Evolutionary conservation across 176 grass and related monocot species (phyloP).

Genomic region (Hsuehochloa calcarea): DNA sequence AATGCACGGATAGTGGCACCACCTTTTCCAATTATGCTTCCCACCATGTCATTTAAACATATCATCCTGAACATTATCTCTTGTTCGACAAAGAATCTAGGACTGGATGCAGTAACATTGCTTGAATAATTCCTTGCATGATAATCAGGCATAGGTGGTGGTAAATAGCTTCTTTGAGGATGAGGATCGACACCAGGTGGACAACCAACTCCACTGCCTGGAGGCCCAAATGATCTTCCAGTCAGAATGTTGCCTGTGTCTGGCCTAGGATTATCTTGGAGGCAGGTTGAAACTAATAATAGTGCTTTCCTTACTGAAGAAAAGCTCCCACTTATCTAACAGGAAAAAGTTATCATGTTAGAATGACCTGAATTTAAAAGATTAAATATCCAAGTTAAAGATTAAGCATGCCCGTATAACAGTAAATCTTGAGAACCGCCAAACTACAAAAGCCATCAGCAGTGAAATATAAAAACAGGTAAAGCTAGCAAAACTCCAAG

Average conservation of each 20-base stretch:
- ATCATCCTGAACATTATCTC: conserved; percentile 77
- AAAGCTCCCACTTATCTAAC: conserved; percentile 79
- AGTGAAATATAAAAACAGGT: conserved; percentile 7
- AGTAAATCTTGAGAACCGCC: background rate
- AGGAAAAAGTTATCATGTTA: conserved; percentile 39
- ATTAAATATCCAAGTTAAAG: conserved; percentile 24
- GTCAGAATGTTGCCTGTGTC: conserved; percentile 29
- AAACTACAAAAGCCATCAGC: conserved; percentile 13
- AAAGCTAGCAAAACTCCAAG: conserved; percentile 17
- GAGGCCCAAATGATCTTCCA: conserved; percentile 54
- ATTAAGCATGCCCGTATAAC: conserved; percentile 3
- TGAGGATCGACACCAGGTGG: conserved; percentile 52
- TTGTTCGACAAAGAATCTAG: conserved; percentile 72
- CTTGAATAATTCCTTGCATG: conserved; percentile 48
- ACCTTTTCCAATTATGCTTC: conserved; percentile 73
- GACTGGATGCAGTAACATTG: conserved; percentile 33
- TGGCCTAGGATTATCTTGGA: conserved; percentile 60
- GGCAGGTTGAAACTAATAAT: conserved; percentile 57
- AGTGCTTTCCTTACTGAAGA: conserved; percentile 69
- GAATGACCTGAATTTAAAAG: conserved; percentile 18
- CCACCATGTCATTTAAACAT: conserved; percentile 66
- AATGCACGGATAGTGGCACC: conserved; percentile 60
- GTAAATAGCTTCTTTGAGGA: conserved; percentile 60
- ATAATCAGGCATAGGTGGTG: conserved; percentile 54
- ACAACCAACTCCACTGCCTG: conserved; percentile 37